phyloP scores from a whole-genome alignment of 306 rosid genomes.

The Castanea sativa region DNA sequence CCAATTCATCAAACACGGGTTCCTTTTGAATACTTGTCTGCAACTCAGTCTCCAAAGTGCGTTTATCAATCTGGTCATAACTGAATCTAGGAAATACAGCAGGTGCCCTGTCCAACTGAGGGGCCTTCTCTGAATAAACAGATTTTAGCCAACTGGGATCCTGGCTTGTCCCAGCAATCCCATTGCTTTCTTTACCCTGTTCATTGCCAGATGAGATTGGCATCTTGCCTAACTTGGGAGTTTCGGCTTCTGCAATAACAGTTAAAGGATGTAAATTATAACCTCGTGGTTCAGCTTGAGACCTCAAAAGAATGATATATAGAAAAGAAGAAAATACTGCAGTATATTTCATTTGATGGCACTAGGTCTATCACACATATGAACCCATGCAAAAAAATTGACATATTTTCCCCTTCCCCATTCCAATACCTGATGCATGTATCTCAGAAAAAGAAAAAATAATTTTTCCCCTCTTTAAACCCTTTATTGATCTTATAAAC shows the following conservation, averaged over 20 bases:
- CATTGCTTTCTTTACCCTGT: slow-evolving; percentile 51
- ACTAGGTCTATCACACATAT: no score
- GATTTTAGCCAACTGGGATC: slow-evolving; percentile 82
- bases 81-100: slow-evolving; percentile 60
- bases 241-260: slow-evolving; percentile 62
- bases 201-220: slow-evolving; percentile 54
- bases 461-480: no score
- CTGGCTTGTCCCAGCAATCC: slow-evolving; percentile 70
- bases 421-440: not conserved
- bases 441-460: not conserved
- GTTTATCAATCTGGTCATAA: slow-evolving; percentile 63
- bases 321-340: slow-evolving; percentile 2
- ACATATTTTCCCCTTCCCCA: not conserved
- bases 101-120: slow-evolving; percentile 59
- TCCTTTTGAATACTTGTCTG: slow-evolving; percentile 66
- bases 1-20: slow-evolving; percentile 78
- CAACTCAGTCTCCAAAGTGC: slow-evolving; percentile 54
- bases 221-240: slow-evolving; percentile 56
- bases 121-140: slow-evolving; percentile 53
- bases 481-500: no score
- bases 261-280: slow-evolving; percentile 24
- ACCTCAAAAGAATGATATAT: not conserved
- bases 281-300: slow-evolving; percentile 9
- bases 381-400: not conserved
- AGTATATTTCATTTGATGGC: not conserved